phyloP scores from a whole-genome alignment of 345 rosid species.

The Litchi chinensis region DNA sequence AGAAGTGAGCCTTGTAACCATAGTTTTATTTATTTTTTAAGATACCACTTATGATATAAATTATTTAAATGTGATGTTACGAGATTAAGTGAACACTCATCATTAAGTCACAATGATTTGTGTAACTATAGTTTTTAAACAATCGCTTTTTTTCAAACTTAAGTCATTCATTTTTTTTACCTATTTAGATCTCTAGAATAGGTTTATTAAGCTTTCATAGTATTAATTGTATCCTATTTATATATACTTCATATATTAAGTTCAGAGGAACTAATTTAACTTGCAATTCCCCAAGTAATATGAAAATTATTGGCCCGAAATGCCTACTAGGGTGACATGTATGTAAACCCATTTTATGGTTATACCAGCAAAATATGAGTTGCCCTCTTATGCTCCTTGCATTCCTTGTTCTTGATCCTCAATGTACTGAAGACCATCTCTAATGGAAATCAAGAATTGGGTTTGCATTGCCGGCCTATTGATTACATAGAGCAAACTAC shows the following conservation, averaged over 20 bases:
- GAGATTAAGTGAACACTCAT: too few relatives aligned
- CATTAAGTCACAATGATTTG: too few relatives aligned
- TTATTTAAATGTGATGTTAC: too few relatives aligned
- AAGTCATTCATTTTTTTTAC: too few relatives aligned
- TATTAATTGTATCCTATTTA: too few relatives aligned
- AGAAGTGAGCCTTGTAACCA: too few relatives aligned
- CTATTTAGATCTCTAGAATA: too few relatives aligned
- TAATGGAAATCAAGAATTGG: neutral
- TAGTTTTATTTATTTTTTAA: too few relatives aligned
- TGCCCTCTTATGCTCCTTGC: too few relatives aligned
- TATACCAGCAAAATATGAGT: neutral
- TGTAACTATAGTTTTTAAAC: neutral
- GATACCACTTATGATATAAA: too few relatives aligned
- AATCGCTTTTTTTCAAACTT: too few relatives aligned
- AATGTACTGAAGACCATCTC: neutral
- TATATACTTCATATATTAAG: neutral
- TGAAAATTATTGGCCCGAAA: neutral
- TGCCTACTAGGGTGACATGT: neutral
- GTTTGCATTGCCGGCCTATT: slow-evolving; percentile 19
- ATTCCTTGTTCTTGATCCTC: neutral
- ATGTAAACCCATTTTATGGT: too few relatives aligned
- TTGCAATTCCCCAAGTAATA: neutral
- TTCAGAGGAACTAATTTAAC: neutral
- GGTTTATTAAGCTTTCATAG: neutral
- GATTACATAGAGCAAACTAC: slow-evolving; percentile 15